Evolutionary conservation across 1,284 basidiomycete genomes (phyloP), one percentile per base, ranked within the genome.

Genomic region (Phenoliferia sp.): DNA sequence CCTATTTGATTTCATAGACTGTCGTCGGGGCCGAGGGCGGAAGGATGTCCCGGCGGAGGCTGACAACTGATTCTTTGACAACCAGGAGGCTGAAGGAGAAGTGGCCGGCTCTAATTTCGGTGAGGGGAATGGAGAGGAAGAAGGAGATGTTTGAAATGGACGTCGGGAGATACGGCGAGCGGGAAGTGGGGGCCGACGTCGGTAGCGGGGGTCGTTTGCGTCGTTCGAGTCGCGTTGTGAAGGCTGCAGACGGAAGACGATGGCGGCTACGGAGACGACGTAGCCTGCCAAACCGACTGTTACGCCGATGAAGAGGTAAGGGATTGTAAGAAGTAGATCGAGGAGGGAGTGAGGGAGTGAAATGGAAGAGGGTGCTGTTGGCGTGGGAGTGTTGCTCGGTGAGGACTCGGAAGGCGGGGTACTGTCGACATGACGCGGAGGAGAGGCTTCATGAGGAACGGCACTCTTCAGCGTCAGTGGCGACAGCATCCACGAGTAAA

Each of bases 181-280:
- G 88, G 88, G 80, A 96, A 96, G 16, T 92, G 90, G 31, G 93
- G 92, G 62, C 88, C 90, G 22, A 72, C 94, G 73, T 94, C 88
- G 83, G 68, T 93, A 87, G 1, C n/a, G n/a, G n/a, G n/a, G n/a
- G n/a, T n/a, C n/a, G n/a, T 87, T 85, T 3, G 90, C 89, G 0
- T 90, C 91, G 61, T 90, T 89, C 80, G 12, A 12, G 39, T 44
- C 39, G 39, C 39, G 39, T 96, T 96, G 80, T 97, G 12, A 22
- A 12, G 39, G 39, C 39, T 44, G 12, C 39, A 12, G 22, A 12
- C 22, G 12, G 39, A 44, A 97, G 82, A 97, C 94, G 75, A 97
- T 97, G 54, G 97, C 89, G 80, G 97, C 70, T 70, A 56, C 15
- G 44, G 12, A 33, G 6, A 55, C n/a, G 22, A 39, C 10, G 16